These are phyloP conservation scores for Microbotryum scabiosae DNA, from an alignment of 1,284 basidiomycete genomes.

Conservation along the genomic window DNA sequence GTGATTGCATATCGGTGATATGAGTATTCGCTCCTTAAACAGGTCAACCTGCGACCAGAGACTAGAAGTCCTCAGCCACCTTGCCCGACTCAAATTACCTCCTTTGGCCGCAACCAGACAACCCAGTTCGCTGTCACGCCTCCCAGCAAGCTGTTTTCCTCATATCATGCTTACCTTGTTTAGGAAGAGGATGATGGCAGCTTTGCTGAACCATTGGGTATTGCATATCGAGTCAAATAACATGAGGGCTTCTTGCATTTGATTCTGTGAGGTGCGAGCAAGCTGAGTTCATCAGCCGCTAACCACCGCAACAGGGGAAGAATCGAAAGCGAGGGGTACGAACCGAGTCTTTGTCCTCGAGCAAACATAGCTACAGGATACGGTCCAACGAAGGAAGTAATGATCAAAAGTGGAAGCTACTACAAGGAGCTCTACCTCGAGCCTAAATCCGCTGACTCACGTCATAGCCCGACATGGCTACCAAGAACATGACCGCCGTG, in stretches of 20 bases:
- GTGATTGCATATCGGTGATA: slow-evolving; percentile 72
- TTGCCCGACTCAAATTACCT: neutral
- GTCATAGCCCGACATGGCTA: slow-evolving; percentile 36
- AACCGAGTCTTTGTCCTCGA: slow-evolving; percentile 50
- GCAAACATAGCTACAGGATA: slow-evolving; percentile 29
- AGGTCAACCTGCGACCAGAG: slow-evolving; percentile 52
- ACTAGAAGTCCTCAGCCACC: neutral
- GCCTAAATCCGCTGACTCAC: neutral
- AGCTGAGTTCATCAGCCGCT: neutral
- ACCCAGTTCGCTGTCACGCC: no score
- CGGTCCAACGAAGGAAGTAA: no score
- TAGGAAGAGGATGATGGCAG: slow-evolving; percentile 33
- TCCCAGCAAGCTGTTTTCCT: no score
- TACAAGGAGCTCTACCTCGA: no score
- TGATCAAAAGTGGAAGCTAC: no score
- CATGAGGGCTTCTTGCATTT: slow-evolving; percentile 42
- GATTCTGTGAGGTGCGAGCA: slow-evolving; percentile 27
- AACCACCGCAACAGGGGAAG: neutral
- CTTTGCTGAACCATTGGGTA: slow-evolving; percentile 31
- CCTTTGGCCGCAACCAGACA: no score
- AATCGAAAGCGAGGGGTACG: slow-evolving; percentile 32
- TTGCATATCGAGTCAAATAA: slow-evolving; percentile 41
- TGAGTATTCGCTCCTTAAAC: slow-evolving; percentile 68
- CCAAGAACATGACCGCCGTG: slow-evolving; percentile 41
- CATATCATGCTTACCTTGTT: slow-evolving; percentile 57